Conservation (phyloP, 2,329 filamentous ascomycete genomes). For the Nemania abortiva region DNA sequence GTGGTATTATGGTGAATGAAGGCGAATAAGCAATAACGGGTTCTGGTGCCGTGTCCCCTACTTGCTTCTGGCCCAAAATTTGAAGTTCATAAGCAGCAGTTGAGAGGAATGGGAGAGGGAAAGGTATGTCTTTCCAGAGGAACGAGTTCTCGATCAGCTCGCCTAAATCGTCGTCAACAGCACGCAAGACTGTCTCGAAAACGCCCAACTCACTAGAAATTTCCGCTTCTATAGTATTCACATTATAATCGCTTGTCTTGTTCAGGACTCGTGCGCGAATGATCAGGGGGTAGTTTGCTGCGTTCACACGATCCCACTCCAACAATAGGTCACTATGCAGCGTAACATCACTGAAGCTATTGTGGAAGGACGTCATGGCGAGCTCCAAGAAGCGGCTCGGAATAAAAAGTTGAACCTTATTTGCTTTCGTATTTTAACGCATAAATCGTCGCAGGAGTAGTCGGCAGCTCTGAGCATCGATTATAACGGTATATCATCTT, state of each 20-base stretch:
- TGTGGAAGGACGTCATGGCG: conserved; percentile 35
- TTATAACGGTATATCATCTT: neutral
- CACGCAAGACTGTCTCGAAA: neutral
- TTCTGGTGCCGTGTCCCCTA: conserved; percentile 16
- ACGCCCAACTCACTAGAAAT: conserved; percentile 41
- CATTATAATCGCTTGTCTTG: conserved; percentile 41
- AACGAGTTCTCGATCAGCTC: conserved; percentile 43
- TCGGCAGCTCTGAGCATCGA: neutral
- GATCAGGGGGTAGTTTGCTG: conserved; percentile 39
- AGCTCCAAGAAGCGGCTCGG: neutral
- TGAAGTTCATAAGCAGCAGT: conserved; percentile 45
- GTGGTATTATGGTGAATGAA: conserved; percentile 39
- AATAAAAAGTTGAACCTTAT: neutral
- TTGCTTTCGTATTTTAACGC: neutral
- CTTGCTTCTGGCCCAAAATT: conserved; percentile 36
- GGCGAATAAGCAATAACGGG: conserved; percentile 41
- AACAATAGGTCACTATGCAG: conserved; percentile 43
- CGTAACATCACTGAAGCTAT: conserved; percentile 37
- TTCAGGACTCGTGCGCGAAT: conserved; percentile 43
- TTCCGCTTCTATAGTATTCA: conserved; percentile 42
- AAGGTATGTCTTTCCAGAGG: conserved; percentile 43
- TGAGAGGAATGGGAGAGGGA: conserved; percentile 45
- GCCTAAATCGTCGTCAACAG: conserved; percentile 31
- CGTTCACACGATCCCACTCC: conserved; percentile 40
- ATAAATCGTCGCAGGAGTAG: too few species aligned